Conservation (phyloP, 176 grass and related monocot species). For the Phragmites australis region DNA sequence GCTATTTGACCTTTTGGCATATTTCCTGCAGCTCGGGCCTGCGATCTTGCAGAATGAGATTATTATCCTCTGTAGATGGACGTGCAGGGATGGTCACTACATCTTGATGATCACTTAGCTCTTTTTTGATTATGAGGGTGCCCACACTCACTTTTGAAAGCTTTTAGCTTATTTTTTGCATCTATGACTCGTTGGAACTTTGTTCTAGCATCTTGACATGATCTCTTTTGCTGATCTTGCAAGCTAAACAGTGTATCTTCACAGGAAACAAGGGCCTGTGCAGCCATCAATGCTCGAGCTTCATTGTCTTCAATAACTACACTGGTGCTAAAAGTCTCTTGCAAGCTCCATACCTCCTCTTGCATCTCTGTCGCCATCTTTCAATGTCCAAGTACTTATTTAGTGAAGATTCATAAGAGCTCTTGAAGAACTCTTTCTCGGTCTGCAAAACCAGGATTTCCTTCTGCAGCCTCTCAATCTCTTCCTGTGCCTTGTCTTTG, state of each 20-base stretch:
- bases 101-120: constrained; percentile 30
- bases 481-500: constrained; percentile 68
- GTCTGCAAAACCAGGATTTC: constrained; percentile 78
- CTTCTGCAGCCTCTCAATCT: constrained; percentile 78
- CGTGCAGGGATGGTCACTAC: neutral
- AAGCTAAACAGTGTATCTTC: constrained; percentile 76
- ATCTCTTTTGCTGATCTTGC: constrained; percentile 55
- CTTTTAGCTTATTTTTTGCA: constrained; percentile 57
- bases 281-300: constrained; percentile 83
- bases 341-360: constrained; percentile 73
- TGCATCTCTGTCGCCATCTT: constrained; percentile 58
- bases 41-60: constrained; percentile 11
- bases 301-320: constrained; percentile 81
- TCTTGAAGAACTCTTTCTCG: constrained; percentile 80
- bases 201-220: constrained; percentile 48
- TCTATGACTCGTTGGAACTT: constrained; percentile 59
- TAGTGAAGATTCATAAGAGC: constrained; percentile 62
- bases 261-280: constrained; percentile 72
- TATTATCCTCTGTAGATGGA: constrained; percentile 14
- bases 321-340: constrained; percentile 63
- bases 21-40: constrained; percentile 48
- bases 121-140: constrained; percentile 27
- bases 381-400: constrained; percentile 76
- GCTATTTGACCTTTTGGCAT: constrained; percentile 51
- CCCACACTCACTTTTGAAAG: constrained; percentile 53